These are phyloP conservation scores for Calonectria pteridis DNA, from an alignment of 2,329 filamentous ascomycete genomes.

Conservation along the genomic window DNA sequence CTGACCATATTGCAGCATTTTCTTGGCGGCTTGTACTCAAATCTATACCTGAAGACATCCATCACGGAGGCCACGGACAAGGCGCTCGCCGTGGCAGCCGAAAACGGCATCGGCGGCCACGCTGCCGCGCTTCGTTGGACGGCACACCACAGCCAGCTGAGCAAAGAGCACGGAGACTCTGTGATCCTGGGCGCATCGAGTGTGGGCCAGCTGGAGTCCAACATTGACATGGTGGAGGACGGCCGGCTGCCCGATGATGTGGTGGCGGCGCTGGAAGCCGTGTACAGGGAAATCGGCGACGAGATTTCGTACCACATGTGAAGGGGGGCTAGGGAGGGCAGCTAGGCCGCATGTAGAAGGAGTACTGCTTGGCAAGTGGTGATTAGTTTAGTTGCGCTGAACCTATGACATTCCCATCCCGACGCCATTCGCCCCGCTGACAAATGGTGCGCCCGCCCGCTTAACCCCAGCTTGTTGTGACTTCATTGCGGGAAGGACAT, in stretches of 20 bases:
- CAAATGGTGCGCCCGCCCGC: slow-evolving; percentile 14
- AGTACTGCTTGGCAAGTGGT: slow-evolving; percentile 33
- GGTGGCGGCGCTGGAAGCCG: slow-evolving; percentile 37
- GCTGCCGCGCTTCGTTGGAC: slow-evolving; percentile 59
- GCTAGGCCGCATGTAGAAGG: slow-evolving; percentile 30
- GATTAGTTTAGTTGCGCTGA: background rate
- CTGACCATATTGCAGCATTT: background rate
- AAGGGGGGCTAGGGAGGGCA: background rate
- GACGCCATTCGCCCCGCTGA: slow-evolving; percentile 12
- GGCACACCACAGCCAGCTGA: slow-evolving; percentile 51
- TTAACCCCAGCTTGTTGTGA: background rate
- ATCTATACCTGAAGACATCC: slow-evolving; percentile 44
- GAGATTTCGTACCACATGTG: slow-evolving; percentile 36
- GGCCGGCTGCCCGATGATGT: slow-evolving; percentile 56
- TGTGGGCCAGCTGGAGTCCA: slow-evolving; percentile 51
- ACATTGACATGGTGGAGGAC: slow-evolving; percentile 51
- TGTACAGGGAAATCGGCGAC: slow-evolving; percentile 32
- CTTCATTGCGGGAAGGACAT: background rate
- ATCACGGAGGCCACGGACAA: slow-evolving; percentile 45
- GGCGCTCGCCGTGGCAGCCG: slow-evolving; percentile 42
- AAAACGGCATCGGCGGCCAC: slow-evolving; percentile 53
- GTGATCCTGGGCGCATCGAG: slow-evolving; percentile 53
- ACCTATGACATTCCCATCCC: background rate
- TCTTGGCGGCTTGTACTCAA: slow-evolving; percentile 42
- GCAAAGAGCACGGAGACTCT: slow-evolving; percentile 49